These are phyloP conservation scores for Saccharomycopsis sp. DNA, from an alignment of 805 yeast species.

Conservation along the genomic window DNA sequence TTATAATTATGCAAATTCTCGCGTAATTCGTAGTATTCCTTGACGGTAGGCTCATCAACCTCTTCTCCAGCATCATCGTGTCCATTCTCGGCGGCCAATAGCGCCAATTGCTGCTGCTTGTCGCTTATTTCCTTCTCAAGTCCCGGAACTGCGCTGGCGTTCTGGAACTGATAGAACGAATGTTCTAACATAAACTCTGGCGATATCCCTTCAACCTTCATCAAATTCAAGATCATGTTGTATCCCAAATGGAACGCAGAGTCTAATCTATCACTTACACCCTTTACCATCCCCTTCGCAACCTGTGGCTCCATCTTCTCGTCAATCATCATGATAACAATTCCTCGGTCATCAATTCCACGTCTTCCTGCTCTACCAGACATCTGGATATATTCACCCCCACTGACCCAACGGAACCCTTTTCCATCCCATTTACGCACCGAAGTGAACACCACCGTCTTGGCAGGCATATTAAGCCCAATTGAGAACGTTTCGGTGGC, in stretches of 20 bases:
- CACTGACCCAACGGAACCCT: slow-evolving; percentile 97
- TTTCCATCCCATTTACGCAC: slow-evolving; percentile 98
- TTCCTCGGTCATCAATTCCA: slow-evolving; percentile 98
- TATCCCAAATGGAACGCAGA: slow-evolving; percentile 97
- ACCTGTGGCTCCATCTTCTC: slow-evolving; percentile 99
- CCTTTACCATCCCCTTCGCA: slow-evolving; percentile 99
- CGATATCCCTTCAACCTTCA: slow-evolving; percentile 97
- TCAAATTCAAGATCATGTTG: slow-evolving; percentile 90
- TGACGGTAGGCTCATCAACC: slow-evolving; percentile 68
- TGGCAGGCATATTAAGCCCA: slow-evolving; percentile 99
- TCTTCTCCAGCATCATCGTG: slow-evolving; percentile 28
- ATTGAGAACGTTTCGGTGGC: slow-evolving; percentile 98
- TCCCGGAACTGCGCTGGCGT: slow-evolving; percentile 81
- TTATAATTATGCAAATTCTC: slow-evolving; percentile 65
- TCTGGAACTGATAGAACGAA: slow-evolving; percentile 94
- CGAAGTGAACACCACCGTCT: slow-evolving; percentile 95
- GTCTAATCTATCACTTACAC: slow-evolving; percentile 95
- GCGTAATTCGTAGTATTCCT: slow-evolving; percentile 76
- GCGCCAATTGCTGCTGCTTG: slow-evolving; percentile 42
- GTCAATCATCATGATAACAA: slow-evolving; percentile 98
- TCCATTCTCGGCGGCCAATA: slow-evolving; percentile 28
- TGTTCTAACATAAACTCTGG: slow-evolving; percentile 95
- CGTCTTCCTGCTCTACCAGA: slow-evolving; percentile 99
- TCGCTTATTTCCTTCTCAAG: slow-evolving; percentile 63
- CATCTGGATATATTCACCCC: slow-evolving; percentile 99